Conservation (phyloP, 257 asterid genomes). For the Galeopsis tetrahit region DNA sequence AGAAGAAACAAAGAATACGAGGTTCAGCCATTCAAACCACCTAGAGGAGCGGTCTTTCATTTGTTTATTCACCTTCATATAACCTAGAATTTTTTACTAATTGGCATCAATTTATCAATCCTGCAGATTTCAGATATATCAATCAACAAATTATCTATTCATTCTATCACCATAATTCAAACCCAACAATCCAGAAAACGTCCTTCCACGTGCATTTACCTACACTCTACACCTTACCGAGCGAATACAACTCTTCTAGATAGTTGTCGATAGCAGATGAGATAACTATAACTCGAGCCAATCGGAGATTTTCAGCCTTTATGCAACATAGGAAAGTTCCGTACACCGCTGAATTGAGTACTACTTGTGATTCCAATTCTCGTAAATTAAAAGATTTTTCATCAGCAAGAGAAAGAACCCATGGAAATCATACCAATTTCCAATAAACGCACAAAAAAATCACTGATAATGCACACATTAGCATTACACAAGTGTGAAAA, state of each 20-base stretch:
- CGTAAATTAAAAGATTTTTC: not conserved
- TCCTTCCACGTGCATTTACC: not conserved
- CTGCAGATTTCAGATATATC: not conserved
- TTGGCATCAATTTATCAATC: constrained; percentile 2
- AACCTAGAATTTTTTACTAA: not conserved
- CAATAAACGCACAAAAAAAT: constrained; percentile 19
- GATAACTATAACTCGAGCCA: not conserved
- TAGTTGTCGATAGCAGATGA: not conserved
- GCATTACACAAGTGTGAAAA: not conserved
- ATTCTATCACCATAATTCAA: not conserved
- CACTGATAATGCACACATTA: not conserved
- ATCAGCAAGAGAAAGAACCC: not conserved
- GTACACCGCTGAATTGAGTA: not conserved
- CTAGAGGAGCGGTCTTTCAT: not conserved
- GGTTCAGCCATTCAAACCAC: not conserved
- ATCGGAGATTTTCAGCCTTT: constrained; percentile 1
- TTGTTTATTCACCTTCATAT: not conserved
- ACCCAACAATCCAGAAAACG: not conserved
- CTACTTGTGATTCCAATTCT: not conserved
- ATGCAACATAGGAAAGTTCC: not conserved
- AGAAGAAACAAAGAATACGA: not conserved
- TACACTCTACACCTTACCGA: not conserved
- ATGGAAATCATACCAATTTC: constrained; percentile 17
- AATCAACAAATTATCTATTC: not conserved
- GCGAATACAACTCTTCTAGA: not conserved